Evolutionary conservation across 805 yeast species (phyloP), one percentile per base, ranked within the genome.

Genomic region (Metschnikowia koreensis): DNA sequence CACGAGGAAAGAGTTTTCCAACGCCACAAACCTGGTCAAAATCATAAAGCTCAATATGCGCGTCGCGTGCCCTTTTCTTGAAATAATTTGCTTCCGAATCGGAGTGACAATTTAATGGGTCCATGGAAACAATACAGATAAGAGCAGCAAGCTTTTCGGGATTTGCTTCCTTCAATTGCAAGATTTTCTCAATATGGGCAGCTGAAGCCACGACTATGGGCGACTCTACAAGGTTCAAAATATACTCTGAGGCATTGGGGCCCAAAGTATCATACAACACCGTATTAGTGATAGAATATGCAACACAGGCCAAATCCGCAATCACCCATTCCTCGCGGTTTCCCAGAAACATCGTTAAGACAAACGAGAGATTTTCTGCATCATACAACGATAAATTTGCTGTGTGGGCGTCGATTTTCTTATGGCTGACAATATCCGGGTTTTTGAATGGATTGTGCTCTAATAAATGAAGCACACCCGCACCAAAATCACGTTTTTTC

Each of bases 251-350:
- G 4, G 93, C 77, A 40, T 75, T 76, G 1, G 84, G 76, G 73
- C 76, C 65, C 77, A 77, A 69, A 2, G 67, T 64, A 37, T 63
- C 60, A 50, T 64, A 64, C 54, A 64, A 58, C 8, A 65, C 66
- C 6, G 68, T 64, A 47, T 57, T 61, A 40, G 64, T 58, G 46
- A 64, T 50, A 36, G 64, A 54, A 56, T 81, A 84, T 7, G 82
- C 76, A 41, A 76, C 77, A 60, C 87, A 81, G 0, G 90, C 91
- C 60, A 86, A 66, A 67, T 87, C 94, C 29, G 87, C 67, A 16
- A 86, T 64, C 33, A 77, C 74, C 94, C 94, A 87, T 66, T 87
- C 89, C 8, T 79, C 73, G 45, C 82, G 72, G 63, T 86, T 86
- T 16, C 76, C 72, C 26, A 86, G 77, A 64, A 81, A 80, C 16